These are phyloP conservation scores for Solanum corneliomulleri DNA, from an alignment of 257 asterid species.

Conservation along the genomic window DNA sequence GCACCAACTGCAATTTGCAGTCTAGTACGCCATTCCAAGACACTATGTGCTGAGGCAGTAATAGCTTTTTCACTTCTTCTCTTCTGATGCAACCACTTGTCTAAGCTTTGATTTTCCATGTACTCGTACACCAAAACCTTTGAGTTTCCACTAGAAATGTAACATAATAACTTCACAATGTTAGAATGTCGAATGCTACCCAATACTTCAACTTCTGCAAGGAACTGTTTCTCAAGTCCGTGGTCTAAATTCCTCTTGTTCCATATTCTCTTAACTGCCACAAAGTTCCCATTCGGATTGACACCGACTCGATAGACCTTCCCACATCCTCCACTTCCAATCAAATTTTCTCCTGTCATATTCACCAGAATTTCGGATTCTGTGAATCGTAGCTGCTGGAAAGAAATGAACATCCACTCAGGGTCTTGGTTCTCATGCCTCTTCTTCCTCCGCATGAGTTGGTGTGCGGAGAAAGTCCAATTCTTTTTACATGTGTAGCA, in stretches of 20 bases:
- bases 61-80: constrained; percentile 12
- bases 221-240: constrained; percentile 35
- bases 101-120: constrained; percentile 44
- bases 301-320: constrained; percentile 35
- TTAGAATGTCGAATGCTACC: constrained; percentile 40
- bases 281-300: constrained; percentile 12
- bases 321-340: constrained; percentile 48
- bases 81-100: constrained; percentile 35
- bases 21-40: constrained; percentile 40
- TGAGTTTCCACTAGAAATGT: constrained; percentile 30
- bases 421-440: neutral
- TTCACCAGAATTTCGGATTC: constrained; percentile 22
- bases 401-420: constrained; percentile 6
- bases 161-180: constrained; percentile 46
- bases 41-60: neutral
- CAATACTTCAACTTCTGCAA: constrained; percentile 35
- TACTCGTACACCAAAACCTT: constrained; percentile 46
- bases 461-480: neutral
- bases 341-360: constrained; percentile 26
- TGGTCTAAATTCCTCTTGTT: constrained; percentile 17
- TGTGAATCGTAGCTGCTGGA: constrained; percentile 28
- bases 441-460: neutral
- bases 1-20: constrained; percentile 37
- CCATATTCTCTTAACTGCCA: constrained; percentile 46
- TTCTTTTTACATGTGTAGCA: neutral